These are phyloP conservation scores for Sporothrix luriei DNA, from an alignment of 2,329 filamentous ascomycete genomes.

Conservation along the genomic window DNA sequence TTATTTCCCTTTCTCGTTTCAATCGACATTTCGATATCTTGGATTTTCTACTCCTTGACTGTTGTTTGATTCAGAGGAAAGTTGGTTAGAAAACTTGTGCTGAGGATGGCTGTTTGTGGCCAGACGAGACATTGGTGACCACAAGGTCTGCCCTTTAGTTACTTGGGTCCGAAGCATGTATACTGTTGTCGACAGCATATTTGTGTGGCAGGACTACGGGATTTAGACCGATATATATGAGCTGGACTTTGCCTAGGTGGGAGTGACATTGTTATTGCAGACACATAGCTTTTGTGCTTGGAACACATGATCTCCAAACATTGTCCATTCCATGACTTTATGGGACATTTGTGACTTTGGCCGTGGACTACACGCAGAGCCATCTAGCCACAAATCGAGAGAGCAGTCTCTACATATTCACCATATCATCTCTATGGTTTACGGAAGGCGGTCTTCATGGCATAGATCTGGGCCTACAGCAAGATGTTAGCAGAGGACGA, in stretches of 20 bases:
- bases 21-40: neutral
- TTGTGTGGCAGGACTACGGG: too few species aligned
- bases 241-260: neutral
- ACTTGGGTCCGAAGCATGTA: neutral
- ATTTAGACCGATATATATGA: neutral
- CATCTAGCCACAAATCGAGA: neutral
- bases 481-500: neutral
- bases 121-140: neutral
- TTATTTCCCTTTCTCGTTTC: too few species aligned
- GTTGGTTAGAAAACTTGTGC: neutral
- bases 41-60: neutral
- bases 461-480: conserved; percentile 42
- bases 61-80: neutral
- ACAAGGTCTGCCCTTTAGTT: neutral
- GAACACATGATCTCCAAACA: neutral
- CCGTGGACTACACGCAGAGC: too few species aligned
- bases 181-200: neutral
- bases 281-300: neutral
- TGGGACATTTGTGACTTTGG: neutral
- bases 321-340: neutral
- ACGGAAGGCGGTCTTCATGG: conserved; percentile 42
- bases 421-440: conserved; percentile 29
- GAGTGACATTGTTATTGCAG: neutral
- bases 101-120: neutral
- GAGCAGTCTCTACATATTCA: neutral